Conservation (phyloP, 352 stramenopile genomes). For the Globisporangium acanthophoron region DNA sequence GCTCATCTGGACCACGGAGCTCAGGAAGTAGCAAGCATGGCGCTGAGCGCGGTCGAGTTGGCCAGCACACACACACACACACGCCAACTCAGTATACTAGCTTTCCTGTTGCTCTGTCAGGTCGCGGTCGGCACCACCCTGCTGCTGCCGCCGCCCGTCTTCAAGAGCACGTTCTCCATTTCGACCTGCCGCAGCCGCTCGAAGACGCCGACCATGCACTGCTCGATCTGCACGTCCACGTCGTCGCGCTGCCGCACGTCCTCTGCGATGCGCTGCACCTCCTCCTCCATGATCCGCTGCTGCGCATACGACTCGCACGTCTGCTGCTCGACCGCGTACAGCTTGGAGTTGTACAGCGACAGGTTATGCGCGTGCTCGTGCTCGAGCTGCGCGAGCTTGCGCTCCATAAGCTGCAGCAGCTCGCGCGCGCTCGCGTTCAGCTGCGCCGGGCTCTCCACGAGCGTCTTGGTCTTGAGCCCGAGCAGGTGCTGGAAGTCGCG, state of each 20-base stretch:
- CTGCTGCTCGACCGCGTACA: constrained; percentile 50
- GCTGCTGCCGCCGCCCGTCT: not conserved
- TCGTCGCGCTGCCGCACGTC: constrained; percentile 44
- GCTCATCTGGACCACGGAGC: constrained; percentile 87
- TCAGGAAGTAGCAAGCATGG: constrained; percentile 46
- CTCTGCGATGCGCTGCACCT: constrained; percentile 30
- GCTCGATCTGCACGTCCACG: constrained; percentile 44
- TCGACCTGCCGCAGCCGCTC: constrained; percentile 47
- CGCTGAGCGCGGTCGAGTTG: too few species aligned
- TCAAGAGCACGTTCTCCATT: constrained; percentile 38
- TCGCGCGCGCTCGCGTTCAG: constrained; percentile 28
- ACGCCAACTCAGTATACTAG: not conserved
- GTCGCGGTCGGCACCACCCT: not conserved
- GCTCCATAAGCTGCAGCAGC: constrained; percentile 37
- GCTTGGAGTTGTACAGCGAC: constrained; percentile 37
- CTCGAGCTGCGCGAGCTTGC: constrained; percentile 32
- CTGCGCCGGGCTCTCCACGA: constrained; percentile 26
- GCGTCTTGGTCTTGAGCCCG: constrained; percentile 32
- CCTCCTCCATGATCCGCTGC: constrained; percentile 35
- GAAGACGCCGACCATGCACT: constrained; percentile 51
- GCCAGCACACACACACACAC: too few species aligned
- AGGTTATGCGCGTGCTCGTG: constrained; percentile 29
- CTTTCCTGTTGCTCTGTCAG: not conserved
- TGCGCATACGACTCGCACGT: constrained; percentile 49
- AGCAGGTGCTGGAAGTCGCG: constrained; percentile 41